Base-by-base conservation (phyloP, 352 stramenopile species). In the Phytophthora vignae region DNA sequence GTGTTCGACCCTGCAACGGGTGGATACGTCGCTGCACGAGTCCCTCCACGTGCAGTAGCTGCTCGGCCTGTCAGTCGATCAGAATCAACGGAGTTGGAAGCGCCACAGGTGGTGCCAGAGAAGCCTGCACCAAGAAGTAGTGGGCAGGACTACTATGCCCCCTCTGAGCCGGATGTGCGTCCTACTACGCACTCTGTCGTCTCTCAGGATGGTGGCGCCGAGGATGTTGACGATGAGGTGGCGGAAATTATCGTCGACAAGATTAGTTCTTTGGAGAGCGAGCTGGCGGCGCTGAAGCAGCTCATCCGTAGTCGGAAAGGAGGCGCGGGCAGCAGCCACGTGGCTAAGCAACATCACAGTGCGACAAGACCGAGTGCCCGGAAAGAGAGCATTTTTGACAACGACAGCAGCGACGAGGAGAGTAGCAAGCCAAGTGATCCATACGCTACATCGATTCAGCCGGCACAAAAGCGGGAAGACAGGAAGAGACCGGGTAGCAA, bases 361-460 rank as follows among this genome's bases (percentile, higher is more conserved):
- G 50, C 46, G 29, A 27, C 49, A 19, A 79, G 52, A 2, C 17
- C 52, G 27, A 73, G n/a, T 50, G 53, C 42, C 46, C 72, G 82
- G n/a, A 92, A 92, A 71, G 67, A 85, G 48, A 93, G 83, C 60
- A 94, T 94, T 40, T 94, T 94, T 57, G 84, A 92, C 38, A 77
- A 81, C 21, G 78, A 88, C 21, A 85, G 77, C 57, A 90, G 82
- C 57, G 83, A 87, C 15, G 78, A 81, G 49, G 77, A 87, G 14
- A 64, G 71, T 33, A 33, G 57, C 10, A 79, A 78, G 31, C 27
- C 59, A 2, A 67, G 19, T 29, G 46, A 62, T n/a, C 65, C 63
- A 2, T 75, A 64, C 33, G 21, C 62, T 29, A 63, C 61, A 0
- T 52, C 58, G 53, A 48, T 48, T 64, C 58, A 54, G 29, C 49